Conservation (phyloP, 805 yeast genomes). For the Wickerhamomyces xylosicus region DNA sequence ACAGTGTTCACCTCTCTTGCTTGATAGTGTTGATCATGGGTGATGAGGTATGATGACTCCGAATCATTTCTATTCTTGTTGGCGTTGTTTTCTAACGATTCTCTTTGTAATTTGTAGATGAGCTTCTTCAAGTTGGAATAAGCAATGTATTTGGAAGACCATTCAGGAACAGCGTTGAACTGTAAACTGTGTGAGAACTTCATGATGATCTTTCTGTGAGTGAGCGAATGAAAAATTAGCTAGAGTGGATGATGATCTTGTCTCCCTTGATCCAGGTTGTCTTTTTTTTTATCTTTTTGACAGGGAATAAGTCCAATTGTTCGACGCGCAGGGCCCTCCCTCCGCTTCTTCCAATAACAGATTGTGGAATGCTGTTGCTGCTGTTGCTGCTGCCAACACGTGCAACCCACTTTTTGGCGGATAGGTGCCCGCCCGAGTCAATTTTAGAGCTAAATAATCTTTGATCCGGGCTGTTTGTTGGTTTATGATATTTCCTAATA, state of each 20-base stretch:
- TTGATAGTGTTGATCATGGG: conserved; percentile 21
- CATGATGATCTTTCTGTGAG: conserved; percentile 33
- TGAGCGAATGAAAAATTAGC: too few species aligned
- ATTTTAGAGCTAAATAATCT: too few species aligned
- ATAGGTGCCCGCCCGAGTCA: too few species aligned
- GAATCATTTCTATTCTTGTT: conserved; percentile 12
- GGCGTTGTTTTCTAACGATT: conserved; percentile 20
- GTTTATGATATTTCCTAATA: too few species aligned
- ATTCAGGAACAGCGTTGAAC: conserved; percentile 96
- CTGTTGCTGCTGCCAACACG: too few species aligned
- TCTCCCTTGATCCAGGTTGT: too few species aligned
- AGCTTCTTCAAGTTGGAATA: conserved; percentile 81
- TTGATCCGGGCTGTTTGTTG: too few species aligned
- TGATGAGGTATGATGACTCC: conserved; percentile 20
- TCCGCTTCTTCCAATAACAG: background rate
- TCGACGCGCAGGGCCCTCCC: background rate
- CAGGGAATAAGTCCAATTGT: background rate
- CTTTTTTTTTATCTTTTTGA: too few species aligned
- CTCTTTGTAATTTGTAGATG: conserved; percentile 75
- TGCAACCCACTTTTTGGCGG: too few species aligned
- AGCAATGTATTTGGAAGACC: conserved; percentile 89
- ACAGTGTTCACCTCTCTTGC: conserved; percentile 39
- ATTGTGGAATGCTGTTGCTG: background rate
- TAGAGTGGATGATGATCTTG: too few species aligned
- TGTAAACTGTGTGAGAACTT: conserved; percentile 92